Evolutionary conservation across 768 basidiomycete species (phyloP), one percentile per base, ranked within the genome.

Genomic region (Cantharellus cinnabarinus): DNA sequence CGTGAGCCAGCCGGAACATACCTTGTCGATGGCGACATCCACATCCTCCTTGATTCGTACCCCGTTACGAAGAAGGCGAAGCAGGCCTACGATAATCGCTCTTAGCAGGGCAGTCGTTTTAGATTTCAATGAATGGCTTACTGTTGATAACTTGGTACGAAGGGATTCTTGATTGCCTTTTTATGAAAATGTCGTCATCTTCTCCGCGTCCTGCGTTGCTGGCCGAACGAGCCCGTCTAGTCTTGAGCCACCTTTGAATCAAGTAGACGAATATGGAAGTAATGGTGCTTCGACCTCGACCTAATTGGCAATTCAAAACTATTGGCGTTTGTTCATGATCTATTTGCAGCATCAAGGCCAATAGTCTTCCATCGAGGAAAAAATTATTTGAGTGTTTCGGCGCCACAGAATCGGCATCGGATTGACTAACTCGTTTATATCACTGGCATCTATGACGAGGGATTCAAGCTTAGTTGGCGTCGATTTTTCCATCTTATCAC

Each of bases 281-380:
- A 55, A 90, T 71, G 0, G 93, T 94, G 61, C 89, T 93, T 65
- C 95, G 76, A 5, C 94, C 93, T 39, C 89, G 76, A 3, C 90
- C 94, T 10, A 99, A 78, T 66, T 99, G 95, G 65, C 93, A 95
- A 66, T 98, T 99, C 41, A 99, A 78, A 15, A 99, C 82, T 60
- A 98, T 85, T 0, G 85, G 85, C 0, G 85, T 83, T 42, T 78
- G 76, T 29, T 77, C 74, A 4, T 82, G 77, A 58, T 80, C 74
- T 3, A 80, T 79, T 5, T 82, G 75, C 42, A 89, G 73, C 38
- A 86, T 82, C 1, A 91, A 76, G 20, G 86, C 81, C 61, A 91
- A 82, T 35, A 94, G 74, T 37, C 62, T 87, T 42, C 57, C 14
- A 42, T 35, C 39, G 34, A 39, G 39, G 35, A 34, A 41, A 50